Percentiles rank a stretch among this genome's conserved stretches.
These are phyloP conservation scores for Juncus effusus DNA, from an alignment of 176 grass and related monocot genomes.

Conservation along the genomic window DNA sequence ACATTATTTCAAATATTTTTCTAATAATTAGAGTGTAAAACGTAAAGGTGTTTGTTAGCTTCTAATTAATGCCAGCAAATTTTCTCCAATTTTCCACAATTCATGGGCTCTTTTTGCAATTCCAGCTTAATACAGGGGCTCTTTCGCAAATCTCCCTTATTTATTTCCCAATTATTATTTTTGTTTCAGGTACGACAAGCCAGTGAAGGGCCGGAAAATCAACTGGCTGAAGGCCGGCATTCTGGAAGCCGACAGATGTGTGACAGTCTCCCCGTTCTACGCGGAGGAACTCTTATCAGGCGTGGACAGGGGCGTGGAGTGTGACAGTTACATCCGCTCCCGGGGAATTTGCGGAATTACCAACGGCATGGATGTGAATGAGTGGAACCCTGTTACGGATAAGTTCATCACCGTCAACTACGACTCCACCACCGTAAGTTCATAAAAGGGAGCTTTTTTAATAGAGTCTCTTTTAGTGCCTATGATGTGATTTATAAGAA, in stretches of 20 bases:
- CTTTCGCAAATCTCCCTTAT: no score
- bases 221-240: slow-evolving; percentile 98
- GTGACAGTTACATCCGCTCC: slow-evolving; percentile 54
- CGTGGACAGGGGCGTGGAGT: slow-evolving; percentile 64
- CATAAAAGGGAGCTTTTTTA: no score
- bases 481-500: no score
- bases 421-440: slow-evolving; percentile 59
- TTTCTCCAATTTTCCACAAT: no score
- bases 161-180: no score
- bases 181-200: slow-evolving; percentile 64
- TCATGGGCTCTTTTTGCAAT: no score
- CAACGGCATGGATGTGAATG: slow-evolving; percentile 92
- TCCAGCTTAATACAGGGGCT: no score
- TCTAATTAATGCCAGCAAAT: no score
- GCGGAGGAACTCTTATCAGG: slow-evolving; percentile 86
- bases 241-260: slow-evolving; percentile 46
- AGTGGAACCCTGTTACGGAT: slow-evolving; percentile 79
- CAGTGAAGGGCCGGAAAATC: slow-evolving; percentile 82
- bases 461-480: no score
- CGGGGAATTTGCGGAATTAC: slow-evolving; percentile 67
- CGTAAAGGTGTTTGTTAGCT: no score
- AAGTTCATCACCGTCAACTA: slow-evolving; percentile 75
- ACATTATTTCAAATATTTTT: no score
- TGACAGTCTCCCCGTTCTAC: slow-evolving; percentile 89
- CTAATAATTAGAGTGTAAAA: no score